phyloP scores from a whole-genome alignment of 441 rosid species.

The Arabidopsis lyrata region DNA sequence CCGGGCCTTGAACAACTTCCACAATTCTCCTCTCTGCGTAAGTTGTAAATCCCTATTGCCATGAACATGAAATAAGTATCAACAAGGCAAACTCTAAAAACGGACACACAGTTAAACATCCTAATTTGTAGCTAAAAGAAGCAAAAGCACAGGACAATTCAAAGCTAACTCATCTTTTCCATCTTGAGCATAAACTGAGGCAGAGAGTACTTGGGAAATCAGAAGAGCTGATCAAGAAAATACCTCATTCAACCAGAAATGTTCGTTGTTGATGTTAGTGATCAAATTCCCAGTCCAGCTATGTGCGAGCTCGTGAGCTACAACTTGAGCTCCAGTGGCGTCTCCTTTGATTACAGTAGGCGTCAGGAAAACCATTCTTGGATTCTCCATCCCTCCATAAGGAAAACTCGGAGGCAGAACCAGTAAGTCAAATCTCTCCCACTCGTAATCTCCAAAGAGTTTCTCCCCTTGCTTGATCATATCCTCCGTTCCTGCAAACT shows the following conservation, averaged over 20 bases:
- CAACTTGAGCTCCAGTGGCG: slow-evolving; percentile 88
- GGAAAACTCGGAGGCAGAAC: slow-evolving; percentile 96
- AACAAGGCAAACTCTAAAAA: neutral
- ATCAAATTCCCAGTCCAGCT: slow-evolving; percentile 99
- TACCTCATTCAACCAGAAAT: slow-evolving; percentile 98
- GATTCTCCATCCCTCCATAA: slow-evolving; percentile 98
- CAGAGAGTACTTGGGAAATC: neutral
- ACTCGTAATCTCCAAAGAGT: slow-evolving; percentile 79
- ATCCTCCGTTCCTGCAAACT: slow-evolving; percentile 87
- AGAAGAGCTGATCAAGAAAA: neutral
- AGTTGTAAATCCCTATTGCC: slow-evolving; percentile 81
- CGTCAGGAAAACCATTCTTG: slow-evolving; percentile 89
- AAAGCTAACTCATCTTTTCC: slow-evolving; percentile 9
- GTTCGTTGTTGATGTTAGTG: slow-evolving; percentile 84
- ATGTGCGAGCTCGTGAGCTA: slow-evolving; percentile 95
- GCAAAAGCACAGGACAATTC: neutral
- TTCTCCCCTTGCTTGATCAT: slow-evolving; percentile 87
- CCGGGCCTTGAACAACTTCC: slow-evolving; percentile 91
- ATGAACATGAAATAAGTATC: slow-evolving; percentile 26
- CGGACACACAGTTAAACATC: slow-evolving; percentile 11
- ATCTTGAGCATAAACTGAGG: neutral
- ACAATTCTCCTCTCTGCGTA: slow-evolving; percentile 96
- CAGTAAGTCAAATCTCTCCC: slow-evolving; percentile 91
- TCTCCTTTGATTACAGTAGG: slow-evolving; percentile 95
- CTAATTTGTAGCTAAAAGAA: neutral